A percentile compares a stretch with the other conserved stretches of the same genome.
These are phyloP conservation scores for Cercospora zeae-maydis DNA, from an alignment of 2,329 filamentous ascomycete species.

Conservation along the genomic window DNA sequence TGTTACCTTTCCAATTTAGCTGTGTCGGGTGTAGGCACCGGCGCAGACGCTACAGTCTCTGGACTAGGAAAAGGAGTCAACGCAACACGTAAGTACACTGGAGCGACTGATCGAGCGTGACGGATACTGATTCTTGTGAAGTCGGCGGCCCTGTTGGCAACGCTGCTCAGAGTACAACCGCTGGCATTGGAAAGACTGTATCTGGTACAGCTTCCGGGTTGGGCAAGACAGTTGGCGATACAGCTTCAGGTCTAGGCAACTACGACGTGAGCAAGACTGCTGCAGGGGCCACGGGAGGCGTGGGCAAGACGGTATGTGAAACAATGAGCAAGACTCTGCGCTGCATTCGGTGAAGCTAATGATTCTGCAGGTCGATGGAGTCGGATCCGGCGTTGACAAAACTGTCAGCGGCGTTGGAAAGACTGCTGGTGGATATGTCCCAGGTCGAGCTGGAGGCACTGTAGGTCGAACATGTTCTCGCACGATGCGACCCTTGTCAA, in stretches of 20 bases:
- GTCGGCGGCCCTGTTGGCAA: constrained; percentile 22
- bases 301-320: constrained; percentile 35
- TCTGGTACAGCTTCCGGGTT: constrained; percentile 42
- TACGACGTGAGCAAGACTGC: constrained; percentile 42
- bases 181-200: constrained; percentile 42
- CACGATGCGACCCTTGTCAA: background rate
- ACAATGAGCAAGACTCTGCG: background rate
- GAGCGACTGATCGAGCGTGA: background rate
- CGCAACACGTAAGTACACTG: constrained; percentile 18
- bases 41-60: constrained; percentile 14
- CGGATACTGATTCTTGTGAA: background rate
- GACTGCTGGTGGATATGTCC: constrained; percentile 38
- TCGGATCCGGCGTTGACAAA: constrained; percentile 27
- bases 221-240: constrained; percentile 44
- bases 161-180: constrained; percentile 40
- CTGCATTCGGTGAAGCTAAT: background rate
- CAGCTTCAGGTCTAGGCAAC: constrained; percentile 42
- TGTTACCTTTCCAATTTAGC: background rate
- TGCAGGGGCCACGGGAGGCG: constrained; percentile 37
- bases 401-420: constrained; percentile 31
- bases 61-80: constrained; percentile 26
- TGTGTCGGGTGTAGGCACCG: constrained; percentile 12
- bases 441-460: constrained; percentile 39
- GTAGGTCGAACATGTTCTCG: constrained; percentile 22
- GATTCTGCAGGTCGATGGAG: constrained; percentile 26